A percentile compares a stretch with the other conserved stretches of the same genome.
phyloP scores from a whole-genome alignment of 78 protist genomes.

The Dictyostelium intermedium region DNA sequence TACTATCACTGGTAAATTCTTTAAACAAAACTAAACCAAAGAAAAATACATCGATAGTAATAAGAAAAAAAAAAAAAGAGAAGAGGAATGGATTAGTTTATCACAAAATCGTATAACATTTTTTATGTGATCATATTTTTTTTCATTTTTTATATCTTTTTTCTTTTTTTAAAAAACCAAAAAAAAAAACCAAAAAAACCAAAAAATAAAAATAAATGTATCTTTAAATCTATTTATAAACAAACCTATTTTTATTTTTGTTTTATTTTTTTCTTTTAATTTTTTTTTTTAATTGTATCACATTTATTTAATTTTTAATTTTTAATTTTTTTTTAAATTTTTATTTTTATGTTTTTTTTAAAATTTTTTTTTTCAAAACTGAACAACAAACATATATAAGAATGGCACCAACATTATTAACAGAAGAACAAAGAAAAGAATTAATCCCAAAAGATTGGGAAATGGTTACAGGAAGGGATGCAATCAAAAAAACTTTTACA shows the following conservation, averaged over 20 bases:
- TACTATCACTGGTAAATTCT: slow-evolving; percentile 75
- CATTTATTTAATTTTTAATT: neutral
- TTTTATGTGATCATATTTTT: too few species aligned
- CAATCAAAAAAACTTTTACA: slow-evolving; percentile 81
- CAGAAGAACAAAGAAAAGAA: slow-evolving; percentile 52
- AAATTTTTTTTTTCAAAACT: neutral
- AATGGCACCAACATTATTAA: slow-evolving; percentile 55
- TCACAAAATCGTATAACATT: neutral
- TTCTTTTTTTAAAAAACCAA: neutral
- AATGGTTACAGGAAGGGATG: slow-evolving; percentile 88
- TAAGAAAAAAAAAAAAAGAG: slow-evolving; percentile 25
- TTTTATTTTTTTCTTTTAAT: too few species aligned
- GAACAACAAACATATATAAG: neutral
- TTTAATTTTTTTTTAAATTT: neutral
- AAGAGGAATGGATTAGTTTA: neutral
- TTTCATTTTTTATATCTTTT: neutral
- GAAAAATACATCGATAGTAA: slow-evolving; percentile 16
- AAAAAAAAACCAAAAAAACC: neutral
- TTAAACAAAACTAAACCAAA: neutral
- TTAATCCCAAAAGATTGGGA: slow-evolving; percentile 57
- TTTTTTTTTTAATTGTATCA: too few species aligned
- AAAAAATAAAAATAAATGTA: neutral
- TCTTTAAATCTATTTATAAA: neutral
- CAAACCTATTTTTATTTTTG: too few species aligned
- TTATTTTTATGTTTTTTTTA: neutral